A percentile compares a stretch with the other conserved stretches of the same genome.
phyloP scores from a whole-genome alignment of 2,329 filamentous ascomycete genomes.

The Colletotrichum phormii region DNA sequence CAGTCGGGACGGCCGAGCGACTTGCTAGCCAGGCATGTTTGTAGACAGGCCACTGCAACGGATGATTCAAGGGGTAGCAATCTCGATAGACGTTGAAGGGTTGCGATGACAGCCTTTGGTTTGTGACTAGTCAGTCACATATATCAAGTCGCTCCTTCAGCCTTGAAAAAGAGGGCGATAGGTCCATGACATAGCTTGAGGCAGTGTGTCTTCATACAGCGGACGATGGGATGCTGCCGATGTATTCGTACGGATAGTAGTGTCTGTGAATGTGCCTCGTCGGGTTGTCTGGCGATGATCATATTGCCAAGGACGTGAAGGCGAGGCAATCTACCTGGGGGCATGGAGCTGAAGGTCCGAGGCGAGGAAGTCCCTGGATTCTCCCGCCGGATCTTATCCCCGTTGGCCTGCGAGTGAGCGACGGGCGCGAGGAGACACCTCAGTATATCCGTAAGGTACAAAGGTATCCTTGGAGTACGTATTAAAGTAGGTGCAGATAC shows the following conservation, averaged over 20 bases:
- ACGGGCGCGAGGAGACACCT: neutral
- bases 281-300: neutral
- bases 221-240: neutral
- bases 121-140: neutral
- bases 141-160: neutral
- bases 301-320: constrained; percentile 20
- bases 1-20: constrained; percentile 10
- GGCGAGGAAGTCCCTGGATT: neutral
- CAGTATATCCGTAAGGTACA: no score
- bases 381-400: neutral
- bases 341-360: neutral
- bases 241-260: no score
- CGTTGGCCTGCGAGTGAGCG: neutral
- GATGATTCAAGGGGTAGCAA: neutral
- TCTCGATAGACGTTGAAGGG: neutral
- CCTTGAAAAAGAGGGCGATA: neutral
- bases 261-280: neutral
- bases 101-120: neutral
- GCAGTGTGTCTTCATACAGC: neutral
- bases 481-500: neutral
- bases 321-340: constrained; percentile 26
- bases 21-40: neutral
- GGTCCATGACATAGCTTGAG: neutral
- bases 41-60: neutral
- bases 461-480: no score